Conservation (phyloP, 495 filamentous ascomycete genomes). For the Cryomyces antarcticus region DNA sequence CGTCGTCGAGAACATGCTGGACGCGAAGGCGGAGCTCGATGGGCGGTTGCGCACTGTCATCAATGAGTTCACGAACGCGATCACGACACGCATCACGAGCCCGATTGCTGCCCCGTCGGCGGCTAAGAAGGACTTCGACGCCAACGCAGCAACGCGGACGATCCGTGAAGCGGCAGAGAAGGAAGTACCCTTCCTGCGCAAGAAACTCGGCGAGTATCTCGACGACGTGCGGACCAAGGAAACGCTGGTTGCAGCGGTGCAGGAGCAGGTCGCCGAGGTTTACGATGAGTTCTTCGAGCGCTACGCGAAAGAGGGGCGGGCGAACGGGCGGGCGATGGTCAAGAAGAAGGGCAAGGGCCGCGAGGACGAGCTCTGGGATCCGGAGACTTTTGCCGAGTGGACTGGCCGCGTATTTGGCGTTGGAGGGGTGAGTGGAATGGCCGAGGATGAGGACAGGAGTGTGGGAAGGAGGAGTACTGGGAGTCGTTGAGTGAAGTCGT, state of each 20-base stretch:
- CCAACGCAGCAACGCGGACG: constrained; percentile 15
- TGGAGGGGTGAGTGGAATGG: not conserved
- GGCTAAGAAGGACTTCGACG: constrained; percentile 13
- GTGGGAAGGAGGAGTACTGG: not conserved
- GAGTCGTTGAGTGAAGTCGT: not conserved
- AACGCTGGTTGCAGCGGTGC: constrained; percentile 19
- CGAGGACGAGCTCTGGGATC: constrained; percentile 28
- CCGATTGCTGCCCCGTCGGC: constrained; percentile 25
- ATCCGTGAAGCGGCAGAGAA: constrained; percentile 26
- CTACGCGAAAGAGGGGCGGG: constrained; percentile 19
- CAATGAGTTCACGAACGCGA: constrained; percentile 50
- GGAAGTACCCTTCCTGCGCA: constrained; percentile 32
- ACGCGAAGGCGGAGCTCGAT: constrained; percentile 51
- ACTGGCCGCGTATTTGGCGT: constrained; percentile 11
- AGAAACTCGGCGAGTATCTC: constrained; percentile 28
- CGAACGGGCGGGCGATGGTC: constrained; percentile 19
- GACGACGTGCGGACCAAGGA: constrained; percentile 18
- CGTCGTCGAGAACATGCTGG: constrained; percentile 26
- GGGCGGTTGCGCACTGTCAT: constrained; percentile 57
- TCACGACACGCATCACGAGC: constrained; percentile 33
- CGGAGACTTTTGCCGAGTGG: constrained; percentile 19
- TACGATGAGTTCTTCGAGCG: constrained; percentile 20
- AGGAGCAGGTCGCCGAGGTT: constrained; percentile 16
- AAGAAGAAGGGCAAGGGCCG: constrained; percentile 40
- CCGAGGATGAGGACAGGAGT: not conserved